phyloP scores from a whole-genome alignment of 164 flowering plant species.

The Vitis amurensis region DNA sequence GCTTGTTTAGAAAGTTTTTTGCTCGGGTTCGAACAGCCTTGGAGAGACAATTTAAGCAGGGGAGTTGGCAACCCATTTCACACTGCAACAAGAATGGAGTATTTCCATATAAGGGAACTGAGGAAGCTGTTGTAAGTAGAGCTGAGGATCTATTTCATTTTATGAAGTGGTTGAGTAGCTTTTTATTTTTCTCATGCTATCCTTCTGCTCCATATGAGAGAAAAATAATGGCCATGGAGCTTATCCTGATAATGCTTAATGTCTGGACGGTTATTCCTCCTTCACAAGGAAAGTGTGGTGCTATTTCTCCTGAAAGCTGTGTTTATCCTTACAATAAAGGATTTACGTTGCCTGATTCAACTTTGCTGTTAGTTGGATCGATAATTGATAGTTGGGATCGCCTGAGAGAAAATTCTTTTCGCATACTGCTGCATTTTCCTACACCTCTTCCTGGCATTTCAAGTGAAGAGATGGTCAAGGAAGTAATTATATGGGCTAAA shows the following conservation, averaged over 20 bases:
- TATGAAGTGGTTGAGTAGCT: conserved; percentile 90
- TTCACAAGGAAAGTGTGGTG: conserved; percentile 21
- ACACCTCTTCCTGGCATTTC: conserved; percentile 92
- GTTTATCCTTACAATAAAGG: conserved; percentile 70
- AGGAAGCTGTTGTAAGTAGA: conserved; percentile 25
- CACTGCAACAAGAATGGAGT: conserved; percentile 11
- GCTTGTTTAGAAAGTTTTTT: conserved; percentile 92
- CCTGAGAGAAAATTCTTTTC: conserved; percentile 83
- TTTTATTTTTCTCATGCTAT: conserved; percentile 91
- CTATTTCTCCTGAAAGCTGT: conserved; percentile 28
- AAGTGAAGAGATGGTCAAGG: conserved; percentile 44
- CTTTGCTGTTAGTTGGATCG: conserved; percentile 81
- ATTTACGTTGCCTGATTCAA: conserved; percentile 66
- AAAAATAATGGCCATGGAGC: conserved; percentile 97
- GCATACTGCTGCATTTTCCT: conserved; percentile 78
- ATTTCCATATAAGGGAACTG: conserved; percentile 19
- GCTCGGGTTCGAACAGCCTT: conserved; percentile 86
- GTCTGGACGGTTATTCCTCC: conserved; percentile 70
- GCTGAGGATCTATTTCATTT: conserved; percentile 72
- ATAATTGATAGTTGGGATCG: conserved; percentile 98
- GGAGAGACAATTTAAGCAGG: conserved; percentile 83
- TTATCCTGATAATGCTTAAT: conserved; percentile 72
- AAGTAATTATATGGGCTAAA: conserved; percentile 79
- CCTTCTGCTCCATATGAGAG: conserved; percentile 99
- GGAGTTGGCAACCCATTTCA: conserved; percentile 59